Conservation (phyloP, 2,329 filamentous ascomycete genomes). For the Calonectria hawksworthii region DNA sequence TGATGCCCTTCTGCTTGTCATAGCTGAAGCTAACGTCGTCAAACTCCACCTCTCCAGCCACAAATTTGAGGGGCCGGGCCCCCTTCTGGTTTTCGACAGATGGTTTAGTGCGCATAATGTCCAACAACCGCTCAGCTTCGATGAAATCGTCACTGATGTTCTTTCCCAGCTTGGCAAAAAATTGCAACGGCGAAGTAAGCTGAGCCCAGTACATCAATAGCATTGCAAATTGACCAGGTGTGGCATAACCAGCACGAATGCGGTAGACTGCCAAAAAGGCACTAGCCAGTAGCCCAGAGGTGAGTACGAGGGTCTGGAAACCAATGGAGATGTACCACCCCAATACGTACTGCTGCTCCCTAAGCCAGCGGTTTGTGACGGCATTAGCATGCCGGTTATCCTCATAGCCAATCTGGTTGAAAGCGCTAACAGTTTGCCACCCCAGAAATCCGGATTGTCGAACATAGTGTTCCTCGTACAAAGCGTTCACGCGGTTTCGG, state of each 20-base stretch:
- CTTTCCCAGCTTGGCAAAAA: slow-evolving; percentile 73
- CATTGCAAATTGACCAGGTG: slow-evolving; percentile 78
- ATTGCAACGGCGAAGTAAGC: slow-evolving; percentile 78
- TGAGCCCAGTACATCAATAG: slow-evolving; percentile 82
- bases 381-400: slow-evolving; percentile 67
- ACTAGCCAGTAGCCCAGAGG: slow-evolving; percentile 76
- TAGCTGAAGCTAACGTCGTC: slow-evolving; percentile 70
- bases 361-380: slow-evolving; percentile 57
- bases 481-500: slow-evolving; percentile 65
- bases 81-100: slow-evolving; percentile 66
- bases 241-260: slow-evolving; percentile 71
- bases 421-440: slow-evolving; percentile 72
- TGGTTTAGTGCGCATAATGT: slow-evolving; percentile 71
- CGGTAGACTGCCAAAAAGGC: slow-evolving; percentile 74
- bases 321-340: slow-evolving; percentile 67
- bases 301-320: slow-evolving; percentile 74
- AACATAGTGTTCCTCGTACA: slow-evolving; percentile 69
- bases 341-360: slow-evolving; percentile 54
- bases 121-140: slow-evolving; percentile 69
- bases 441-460: slow-evolving; percentile 69
- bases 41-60: slow-evolving; percentile 68
- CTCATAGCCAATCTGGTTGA: slow-evolving; percentile 72
- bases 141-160: slow-evolving; percentile 70
- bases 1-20: slow-evolving; percentile 70
- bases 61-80: slow-evolving; percentile 64